These are phyloP conservation scores for Xylaria grammica DNA, from an alignment of 495 filamentous ascomycete species.

Conservation along the genomic window DNA sequence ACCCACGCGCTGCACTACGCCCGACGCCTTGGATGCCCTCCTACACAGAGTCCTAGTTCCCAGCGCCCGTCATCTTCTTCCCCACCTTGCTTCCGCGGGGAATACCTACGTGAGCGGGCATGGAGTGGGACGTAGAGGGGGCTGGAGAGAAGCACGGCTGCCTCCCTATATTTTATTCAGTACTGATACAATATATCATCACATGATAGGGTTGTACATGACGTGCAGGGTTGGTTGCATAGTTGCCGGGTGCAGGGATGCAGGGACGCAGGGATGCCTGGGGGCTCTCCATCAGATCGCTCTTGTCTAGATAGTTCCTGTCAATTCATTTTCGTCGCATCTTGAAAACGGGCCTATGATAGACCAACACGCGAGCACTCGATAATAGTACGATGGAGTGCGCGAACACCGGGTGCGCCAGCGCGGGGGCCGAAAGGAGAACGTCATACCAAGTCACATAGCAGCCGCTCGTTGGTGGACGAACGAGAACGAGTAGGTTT, in stretches of 20 bases:
- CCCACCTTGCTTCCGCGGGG: conserved; percentile 17
- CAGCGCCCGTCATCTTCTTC: conserved; percentile 5
- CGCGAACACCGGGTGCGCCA: neutral
- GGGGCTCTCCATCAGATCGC: too few species aligned
- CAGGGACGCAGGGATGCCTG: too few species aligned
- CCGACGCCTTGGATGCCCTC: neutral
- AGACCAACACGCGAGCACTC: too few species aligned
- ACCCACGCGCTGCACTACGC: neutral
- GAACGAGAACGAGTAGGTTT: neutral
- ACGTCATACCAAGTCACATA: neutral
- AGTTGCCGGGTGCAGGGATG: too few species aligned
- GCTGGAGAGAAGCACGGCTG: neutral
- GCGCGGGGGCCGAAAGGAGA: neutral
- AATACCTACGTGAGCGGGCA: conserved; percentile 9
- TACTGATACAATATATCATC: conserved; percentile 15
- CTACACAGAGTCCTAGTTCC: neutral
- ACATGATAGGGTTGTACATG: neutral
- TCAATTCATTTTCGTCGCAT: too few species aligned
- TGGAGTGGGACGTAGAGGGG: neutral
- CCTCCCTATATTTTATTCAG: neutral
- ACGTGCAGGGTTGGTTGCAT: neutral
- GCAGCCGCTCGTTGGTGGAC: neutral
- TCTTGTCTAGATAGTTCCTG: too few species aligned
- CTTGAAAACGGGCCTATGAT: too few species aligned
- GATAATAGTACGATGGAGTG: neutral